Evolutionary conservation across 2,329 filamentous ascomycete species (phyloP).

Genomic region (Cordyceps cicadae): DNA sequence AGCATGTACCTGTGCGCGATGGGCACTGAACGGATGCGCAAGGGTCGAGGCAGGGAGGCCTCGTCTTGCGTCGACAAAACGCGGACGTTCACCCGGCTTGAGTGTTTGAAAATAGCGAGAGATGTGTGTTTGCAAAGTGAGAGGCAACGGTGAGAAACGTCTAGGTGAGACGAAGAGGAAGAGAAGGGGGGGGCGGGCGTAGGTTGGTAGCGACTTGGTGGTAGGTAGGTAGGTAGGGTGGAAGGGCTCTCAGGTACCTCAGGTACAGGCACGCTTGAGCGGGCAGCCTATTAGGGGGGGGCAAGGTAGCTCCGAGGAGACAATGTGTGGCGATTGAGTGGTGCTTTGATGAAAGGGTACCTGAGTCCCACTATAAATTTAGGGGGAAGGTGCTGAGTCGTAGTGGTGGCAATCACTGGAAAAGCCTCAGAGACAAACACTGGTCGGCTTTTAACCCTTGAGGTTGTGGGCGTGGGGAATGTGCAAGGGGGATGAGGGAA

Average conservation of each 20-base stretch:
- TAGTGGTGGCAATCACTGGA: not conserved
- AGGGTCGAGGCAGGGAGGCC: not conserved
- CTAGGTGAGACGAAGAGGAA: conserved; percentile 1
- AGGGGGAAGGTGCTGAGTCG: not conserved
- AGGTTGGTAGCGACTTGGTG: not conserved
- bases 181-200: not conserved
- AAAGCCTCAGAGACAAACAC: conserved; percentile 3
- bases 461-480: not conserved
- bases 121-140: conserved; percentile 6
- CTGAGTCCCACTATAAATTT: not conserved
- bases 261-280: not conserved
- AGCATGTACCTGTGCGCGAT: not conserved
- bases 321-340: not conserved
- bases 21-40: not conserved
- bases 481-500: not conserved
- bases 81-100: not conserved
- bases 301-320: not conserved
- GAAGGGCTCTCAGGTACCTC: not conserved
- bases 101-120: not conserved
- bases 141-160: not conserved
- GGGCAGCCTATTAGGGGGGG: too few relatives aligned
- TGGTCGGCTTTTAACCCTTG: not conserved
- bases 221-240: too few relatives aligned
- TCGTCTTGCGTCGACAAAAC: not conserved
- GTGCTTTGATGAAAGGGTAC: not conserved